These are phyloP conservation scores for Mucuna pruriens DNA, from an alignment of 306 rosid species.

Conservation along the genomic window DNA sequence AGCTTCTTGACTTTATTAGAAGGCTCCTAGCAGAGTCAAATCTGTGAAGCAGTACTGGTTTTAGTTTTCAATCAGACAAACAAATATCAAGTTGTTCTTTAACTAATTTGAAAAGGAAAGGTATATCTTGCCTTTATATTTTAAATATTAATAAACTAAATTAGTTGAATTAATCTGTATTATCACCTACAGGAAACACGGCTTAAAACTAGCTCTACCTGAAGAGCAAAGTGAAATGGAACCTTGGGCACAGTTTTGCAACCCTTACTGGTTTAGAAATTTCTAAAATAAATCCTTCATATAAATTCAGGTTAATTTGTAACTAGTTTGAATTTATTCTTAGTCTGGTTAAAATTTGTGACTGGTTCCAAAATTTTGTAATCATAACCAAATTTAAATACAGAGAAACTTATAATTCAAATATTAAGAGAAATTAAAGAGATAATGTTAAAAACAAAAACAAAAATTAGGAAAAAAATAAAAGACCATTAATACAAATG, in stretches of 20 bases:
- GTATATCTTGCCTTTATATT: conserved; percentile 6
- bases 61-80: background rate
- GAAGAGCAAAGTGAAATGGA: background rate
- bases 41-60: background rate
- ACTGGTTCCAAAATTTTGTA: background rate
- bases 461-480: background rate
- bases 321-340: background rate
- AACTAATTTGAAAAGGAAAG: background rate
- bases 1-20: background rate
- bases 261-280: background rate
- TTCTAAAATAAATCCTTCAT: background rate
- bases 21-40: background rate
- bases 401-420: background rate
- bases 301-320: background rate
- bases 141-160: conserved; percentile 6
- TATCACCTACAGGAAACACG: background rate
- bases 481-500: conserved; percentile 1
- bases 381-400: background rate
- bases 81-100: background rate
- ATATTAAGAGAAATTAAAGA: background rate
- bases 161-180: background rate
- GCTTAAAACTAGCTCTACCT: background rate
- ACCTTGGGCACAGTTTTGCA: background rate
- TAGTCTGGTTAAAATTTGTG: background rate
- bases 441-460: background rate